A percentile compares a stretch with the other conserved stretches of the same genome.
phyloP scores from a whole-genome alignment of 208 protist species.

The Trypanosomatidae sp. region DNA sequence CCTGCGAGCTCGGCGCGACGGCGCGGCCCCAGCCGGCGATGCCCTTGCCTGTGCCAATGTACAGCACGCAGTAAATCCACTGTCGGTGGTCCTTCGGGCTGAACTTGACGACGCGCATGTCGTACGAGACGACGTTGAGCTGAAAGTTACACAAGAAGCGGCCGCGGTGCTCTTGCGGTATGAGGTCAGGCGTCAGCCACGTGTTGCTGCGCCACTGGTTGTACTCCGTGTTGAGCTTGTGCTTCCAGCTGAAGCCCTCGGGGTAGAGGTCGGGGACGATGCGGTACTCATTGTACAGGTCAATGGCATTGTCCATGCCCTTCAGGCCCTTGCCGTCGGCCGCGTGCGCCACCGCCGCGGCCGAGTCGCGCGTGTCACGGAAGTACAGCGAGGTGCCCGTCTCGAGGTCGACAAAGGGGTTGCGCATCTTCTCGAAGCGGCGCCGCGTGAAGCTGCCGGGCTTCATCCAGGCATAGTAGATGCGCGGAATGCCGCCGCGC shows the following conservation, averaged over 20 bases:
- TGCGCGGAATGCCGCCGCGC: conserved; percentile 84
- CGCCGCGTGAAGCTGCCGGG: conserved; percentile 81
- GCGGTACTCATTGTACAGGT: conserved; percentile 89
- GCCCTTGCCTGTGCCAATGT: conserved; percentile 85
- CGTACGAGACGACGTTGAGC: conserved; percentile 85
- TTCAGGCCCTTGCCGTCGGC: conserved; percentile 86
- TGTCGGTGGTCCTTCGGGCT: conserved; percentile 88
- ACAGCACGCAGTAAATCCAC: conserved; percentile 89
- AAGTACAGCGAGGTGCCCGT: conserved; percentile 88
- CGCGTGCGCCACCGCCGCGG: conserved; percentile 74
- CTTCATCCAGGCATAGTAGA: conserved; percentile 90
- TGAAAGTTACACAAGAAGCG: conserved; percentile 91
- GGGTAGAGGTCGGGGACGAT: conserved; percentile 89
- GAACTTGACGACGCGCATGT: conserved; percentile 90
- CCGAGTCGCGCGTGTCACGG: conserved; percentile 78
- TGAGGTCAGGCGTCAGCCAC: conserved; percentile 87
- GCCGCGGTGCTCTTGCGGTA: conserved; percentile 85
- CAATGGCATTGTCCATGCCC: conserved; percentile 85
- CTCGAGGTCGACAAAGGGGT: conserved; percentile 89
- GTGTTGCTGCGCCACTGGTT: conserved; percentile 92
- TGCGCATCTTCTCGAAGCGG: conserved; percentile 90
- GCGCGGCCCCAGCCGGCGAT: conserved; percentile 85
- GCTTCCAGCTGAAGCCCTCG: conserved; percentile 89
- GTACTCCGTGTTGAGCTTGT: conserved; percentile 90
- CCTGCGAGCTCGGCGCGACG: conserved; percentile 81